These are phyloP conservation scores for Epichloe gansuensis DNA, from an alignment of 2,329 filamentous ascomycete genomes.

Conservation along the genomic window DNA sequence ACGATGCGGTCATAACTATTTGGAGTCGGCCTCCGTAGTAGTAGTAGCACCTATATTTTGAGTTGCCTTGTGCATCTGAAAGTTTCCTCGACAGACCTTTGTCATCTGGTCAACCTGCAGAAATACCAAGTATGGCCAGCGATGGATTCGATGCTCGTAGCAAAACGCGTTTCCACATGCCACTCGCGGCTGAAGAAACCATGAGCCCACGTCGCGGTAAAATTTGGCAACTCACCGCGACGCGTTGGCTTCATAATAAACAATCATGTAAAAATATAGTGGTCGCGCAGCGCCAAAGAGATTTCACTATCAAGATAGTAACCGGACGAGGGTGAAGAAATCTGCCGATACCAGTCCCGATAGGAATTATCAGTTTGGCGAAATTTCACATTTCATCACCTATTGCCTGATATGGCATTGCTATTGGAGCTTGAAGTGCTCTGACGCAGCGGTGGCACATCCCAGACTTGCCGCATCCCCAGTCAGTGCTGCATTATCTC, in stretches of 20 bases:
- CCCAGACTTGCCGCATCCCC: background rate
- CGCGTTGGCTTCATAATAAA: background rate
- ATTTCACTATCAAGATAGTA: background rate
- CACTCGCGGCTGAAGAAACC: background rate
- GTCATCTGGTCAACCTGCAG: background rate
- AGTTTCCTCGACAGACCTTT: background rate
- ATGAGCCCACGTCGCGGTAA: background rate
- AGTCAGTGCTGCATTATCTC: background rate
- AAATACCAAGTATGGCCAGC: background rate
- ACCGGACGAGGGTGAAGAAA: background rate
- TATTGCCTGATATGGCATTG: background rate
- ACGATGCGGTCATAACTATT: background rate
- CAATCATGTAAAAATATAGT: background rate
- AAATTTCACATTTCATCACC: background rate
- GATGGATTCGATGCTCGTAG: background rate
- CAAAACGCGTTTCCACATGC: background rate
- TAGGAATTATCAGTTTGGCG: background rate
- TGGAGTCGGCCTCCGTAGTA: background rate
- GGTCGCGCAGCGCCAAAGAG: background rate
- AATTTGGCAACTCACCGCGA: background rate
- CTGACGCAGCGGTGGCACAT: conserved; percentile 2
- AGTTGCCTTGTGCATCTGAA: background rate
- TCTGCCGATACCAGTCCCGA: background rate
- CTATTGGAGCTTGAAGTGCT: background rate
- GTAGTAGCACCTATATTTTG: background rate